Base-by-base conservation (phyloP, 2,329 filamentous ascomycete genomes). In the Pyrenophora seminiperda region DNA sequence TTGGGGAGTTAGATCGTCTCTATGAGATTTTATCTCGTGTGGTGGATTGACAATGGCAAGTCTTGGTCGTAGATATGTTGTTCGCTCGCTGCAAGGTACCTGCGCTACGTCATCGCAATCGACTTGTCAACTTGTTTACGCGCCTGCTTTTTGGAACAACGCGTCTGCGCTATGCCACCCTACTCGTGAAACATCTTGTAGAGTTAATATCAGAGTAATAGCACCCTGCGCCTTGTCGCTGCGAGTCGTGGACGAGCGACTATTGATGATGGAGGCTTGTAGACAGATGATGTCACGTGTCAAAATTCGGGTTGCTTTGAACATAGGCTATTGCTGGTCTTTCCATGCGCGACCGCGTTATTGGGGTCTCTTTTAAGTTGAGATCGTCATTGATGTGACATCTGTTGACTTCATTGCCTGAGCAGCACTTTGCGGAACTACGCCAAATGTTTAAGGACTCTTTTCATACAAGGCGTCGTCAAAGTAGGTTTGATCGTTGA, bases 51-150 rank as follows among this genome's bases (percentile, higher is more conserved):
- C 31, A 43, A 46, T 37, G 36, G 41, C 36, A 5, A 31, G 15
- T 39, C 19, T 36, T 13, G 20, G 37, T 33, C 14, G 6, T 36
- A 24, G 13, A 41, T 33, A 24, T 42, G 39, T 54, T 53, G 43
- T 43, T 58, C 39, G 45, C 38, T 50, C 31, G 44, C 36, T 43
- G 31, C 45, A 50, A 39, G 37, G 17, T 38, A 38, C 22, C 9
- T 10, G 13, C 41, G 18, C 42, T 58, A 58, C 55, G 55, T 58
- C 55, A 58, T 58, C 55, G 55, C 56, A 52, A 58, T 58, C 29
- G 30, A 13, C 50, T 40, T 41, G 40, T n/a, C 29, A 24, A 13
- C 50, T 40, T 41, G 40, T 45, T 41, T 45, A 53, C 50, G 50
- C 50, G 50, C 50, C 50, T 53, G 39, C 13, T 41, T 41, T 22